Percentiles rank a stretch among this genome's conserved stretches.
Conservation (phyloP, 2,329 filamentous ascomycete species). For the Ophiostoma piceae region DNA sequence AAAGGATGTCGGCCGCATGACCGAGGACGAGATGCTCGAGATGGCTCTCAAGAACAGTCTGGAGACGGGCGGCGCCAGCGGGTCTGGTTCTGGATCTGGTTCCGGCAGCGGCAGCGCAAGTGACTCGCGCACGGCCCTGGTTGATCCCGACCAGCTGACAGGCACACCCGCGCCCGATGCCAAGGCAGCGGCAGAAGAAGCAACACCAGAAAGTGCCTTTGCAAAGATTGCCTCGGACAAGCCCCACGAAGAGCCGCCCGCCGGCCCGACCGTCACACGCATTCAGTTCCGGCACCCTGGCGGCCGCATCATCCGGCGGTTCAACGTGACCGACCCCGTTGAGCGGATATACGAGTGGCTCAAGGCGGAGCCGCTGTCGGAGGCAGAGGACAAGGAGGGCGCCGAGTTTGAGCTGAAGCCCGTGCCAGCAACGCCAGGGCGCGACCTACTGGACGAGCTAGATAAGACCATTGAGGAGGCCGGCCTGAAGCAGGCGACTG, state of each 20-base stretch:
- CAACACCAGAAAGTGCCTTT: conserved; percentile 47
- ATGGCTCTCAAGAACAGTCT: conserved; percentile 89
- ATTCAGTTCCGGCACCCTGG: conserved; percentile 88
- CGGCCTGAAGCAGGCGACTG: conserved; percentile 83
- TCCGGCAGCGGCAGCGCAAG: conserved; percentile 36
- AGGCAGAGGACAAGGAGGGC: conserved; percentile 65
- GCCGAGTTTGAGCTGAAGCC: conserved; percentile 80
- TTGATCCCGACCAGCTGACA: conserved; percentile 85
- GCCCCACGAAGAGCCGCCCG: conserved; percentile 72
- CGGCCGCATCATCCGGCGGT: conserved; percentile 82
- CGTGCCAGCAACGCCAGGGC: conserved; percentile 58
- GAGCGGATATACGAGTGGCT: conserved; percentile 91
- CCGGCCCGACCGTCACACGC: conserved; percentile 61
- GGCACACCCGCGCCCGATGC: conserved; percentile 37
- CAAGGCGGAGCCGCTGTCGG: conserved; percentile 70
- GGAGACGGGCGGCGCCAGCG: conserved; percentile 39
- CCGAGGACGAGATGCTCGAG: conserved; percentile 94
- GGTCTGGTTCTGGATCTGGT: background rate
- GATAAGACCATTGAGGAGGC: conserved; percentile 72
- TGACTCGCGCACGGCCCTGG: conserved; percentile 45
- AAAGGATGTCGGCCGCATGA: conserved; percentile 79
- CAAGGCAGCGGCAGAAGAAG: conserved; percentile 42
- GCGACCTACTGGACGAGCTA: conserved; percentile 72
- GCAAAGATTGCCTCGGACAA: conserved; percentile 63
- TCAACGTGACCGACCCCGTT: conserved; percentile 69